Conservation (phyloP, 208 protist genomes). For the Trypanosoma grayi region DNA sequence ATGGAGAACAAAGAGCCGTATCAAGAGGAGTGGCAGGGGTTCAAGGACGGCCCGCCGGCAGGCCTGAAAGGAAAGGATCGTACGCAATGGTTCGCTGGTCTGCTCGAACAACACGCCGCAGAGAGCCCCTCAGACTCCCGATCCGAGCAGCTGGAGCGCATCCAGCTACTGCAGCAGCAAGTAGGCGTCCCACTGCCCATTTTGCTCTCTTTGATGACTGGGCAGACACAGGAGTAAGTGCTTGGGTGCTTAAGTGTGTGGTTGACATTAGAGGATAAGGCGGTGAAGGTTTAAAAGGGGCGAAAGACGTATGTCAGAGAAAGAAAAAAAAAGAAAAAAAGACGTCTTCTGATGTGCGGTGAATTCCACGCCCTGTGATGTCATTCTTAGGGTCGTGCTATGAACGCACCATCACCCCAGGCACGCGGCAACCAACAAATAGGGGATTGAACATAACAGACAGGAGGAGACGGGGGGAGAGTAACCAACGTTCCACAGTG, state of each 20-base stretch:
- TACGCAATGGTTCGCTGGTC: conserved; percentile 65
- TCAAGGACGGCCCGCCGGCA: conserved; percentile 43
- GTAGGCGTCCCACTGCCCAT: conserved; percentile 80
- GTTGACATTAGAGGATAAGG: neutral
- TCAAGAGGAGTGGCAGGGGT: conserved; percentile 61
- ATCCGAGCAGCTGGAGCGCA: conserved; percentile 74
- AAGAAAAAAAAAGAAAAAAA: conserved; percentile 4
- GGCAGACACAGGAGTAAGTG: conserved; percentile 35
- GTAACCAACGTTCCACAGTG: no score
- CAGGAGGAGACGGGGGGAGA: no score
- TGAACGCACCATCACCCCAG: no score
- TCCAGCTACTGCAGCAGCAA: conserved; percentile 82
- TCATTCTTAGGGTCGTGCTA: no score
- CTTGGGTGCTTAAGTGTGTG: neutral
- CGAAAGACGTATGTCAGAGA: neutral
- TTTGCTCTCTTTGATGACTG: conserved; percentile 73
- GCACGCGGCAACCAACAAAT: no score
- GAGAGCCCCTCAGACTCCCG: conserved; percentile 31
- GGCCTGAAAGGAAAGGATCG: conserved; percentile 53
- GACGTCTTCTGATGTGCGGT: neutral
- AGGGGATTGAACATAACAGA: no score
- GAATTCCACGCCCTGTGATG: neutral
- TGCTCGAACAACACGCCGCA: conserved; percentile 41
- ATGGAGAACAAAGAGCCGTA: conserved; percentile 34
- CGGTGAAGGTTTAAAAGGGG: neutral